These are phyloP conservation scores for Hydnum rufescens DNA, from an alignment of 768 basidiomycete species.

Conservation along the genomic window DNA sequence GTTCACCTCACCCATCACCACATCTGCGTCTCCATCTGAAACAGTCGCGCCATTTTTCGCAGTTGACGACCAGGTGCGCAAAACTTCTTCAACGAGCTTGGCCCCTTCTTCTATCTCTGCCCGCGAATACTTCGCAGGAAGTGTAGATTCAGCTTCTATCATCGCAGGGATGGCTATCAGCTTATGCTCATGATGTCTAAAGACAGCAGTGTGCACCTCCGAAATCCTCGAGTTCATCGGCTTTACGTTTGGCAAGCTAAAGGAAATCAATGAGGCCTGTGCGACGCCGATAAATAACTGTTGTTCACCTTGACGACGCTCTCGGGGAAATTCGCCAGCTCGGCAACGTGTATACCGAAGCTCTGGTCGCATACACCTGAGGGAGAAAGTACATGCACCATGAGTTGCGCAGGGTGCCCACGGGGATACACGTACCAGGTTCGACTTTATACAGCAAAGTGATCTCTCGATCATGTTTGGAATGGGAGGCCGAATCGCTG, in stretches of 20 bases:
- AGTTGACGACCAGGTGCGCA: constrained; percentile 40
- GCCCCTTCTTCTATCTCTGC: constrained; percentile 63
- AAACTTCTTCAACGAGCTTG: constrained; percentile 56
- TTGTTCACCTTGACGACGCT: constrained; percentile 69
- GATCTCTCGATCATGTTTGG: constrained; percentile 47
- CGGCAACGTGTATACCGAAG: constrained; percentile 95
- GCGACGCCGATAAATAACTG: neutral
- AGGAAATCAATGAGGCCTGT: neutral
- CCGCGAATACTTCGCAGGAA: constrained; percentile 26
- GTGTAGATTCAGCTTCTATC: neutral
- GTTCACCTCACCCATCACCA: constrained; percentile 25
- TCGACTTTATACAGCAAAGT: constrained; percentile 55
- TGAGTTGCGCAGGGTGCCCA: neutral
- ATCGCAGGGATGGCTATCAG: neutral
- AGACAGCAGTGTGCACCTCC: constrained; percentile 22
- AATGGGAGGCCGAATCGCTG: constrained; percentile 19
- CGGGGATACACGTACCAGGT: constrained; percentile 35
- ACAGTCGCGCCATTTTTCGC: constrained; percentile 16
- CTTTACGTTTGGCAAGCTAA: constrained; percentile 79
- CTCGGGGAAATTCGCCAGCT: constrained; percentile 94
- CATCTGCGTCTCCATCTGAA: constrained; percentile 29
- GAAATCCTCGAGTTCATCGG: constrained; percentile 81
- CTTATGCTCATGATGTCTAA: neutral
- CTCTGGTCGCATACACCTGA: constrained; percentile 86
- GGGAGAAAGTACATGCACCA: neutral